Percentiles rank a stretch among this genome's conserved stretches.
phyloP scores from a whole-genome alignment of 2,329 filamentous ascomycete species.

The Diaporthe destruens region DNA sequence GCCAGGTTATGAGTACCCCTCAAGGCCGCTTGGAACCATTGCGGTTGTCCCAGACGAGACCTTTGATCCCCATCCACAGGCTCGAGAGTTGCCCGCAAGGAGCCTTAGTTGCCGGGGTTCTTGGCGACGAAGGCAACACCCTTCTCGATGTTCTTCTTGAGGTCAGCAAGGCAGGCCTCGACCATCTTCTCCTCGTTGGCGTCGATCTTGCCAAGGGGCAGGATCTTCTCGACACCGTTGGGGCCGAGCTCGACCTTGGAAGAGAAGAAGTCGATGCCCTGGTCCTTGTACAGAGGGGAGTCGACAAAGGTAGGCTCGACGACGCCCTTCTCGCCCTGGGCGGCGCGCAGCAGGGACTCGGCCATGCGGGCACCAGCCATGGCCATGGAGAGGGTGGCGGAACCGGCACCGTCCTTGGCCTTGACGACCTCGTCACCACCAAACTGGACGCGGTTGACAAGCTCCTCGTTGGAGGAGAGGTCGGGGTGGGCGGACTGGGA shows the following conservation, averaged over 20 bases:
- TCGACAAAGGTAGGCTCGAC: constrained; percentile 97
- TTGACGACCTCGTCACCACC: constrained; percentile 99
- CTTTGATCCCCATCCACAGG: background rate
- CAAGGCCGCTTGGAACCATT: background rate
- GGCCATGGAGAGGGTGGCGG: constrained; percentile 98
- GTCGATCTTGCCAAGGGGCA: constrained; percentile 86
- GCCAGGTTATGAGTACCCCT: background rate
- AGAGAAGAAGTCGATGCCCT: constrained; percentile 97
- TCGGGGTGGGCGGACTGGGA: constrained; percentile 91
- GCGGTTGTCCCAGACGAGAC: background rate
- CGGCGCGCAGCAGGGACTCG: constrained; percentile 92
- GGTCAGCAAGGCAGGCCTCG: constrained; percentile 84
- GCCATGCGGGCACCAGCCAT: constrained; percentile 89
- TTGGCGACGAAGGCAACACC: constrained; percentile 73
- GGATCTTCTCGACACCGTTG: constrained; percentile 94
- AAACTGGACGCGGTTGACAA: constrained; percentile 97
- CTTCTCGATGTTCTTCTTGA: constrained; percentile 97
- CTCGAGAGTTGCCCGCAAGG: background rate
- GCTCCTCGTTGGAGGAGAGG: constrained; percentile 81
- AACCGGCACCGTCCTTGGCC: constrained; percentile 98
- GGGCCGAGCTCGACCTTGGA: constrained; percentile 96
- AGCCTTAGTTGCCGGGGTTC: constrained; percentile 70
- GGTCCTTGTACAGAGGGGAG: constrained; percentile 97
- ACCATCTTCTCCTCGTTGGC: constrained; percentile 90
- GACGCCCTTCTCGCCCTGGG: constrained; percentile 93